These are phyloP conservation scores for Prunus salicina DNA, from an alignment of 306 rosid species.

Conservation along the genomic window DNA sequence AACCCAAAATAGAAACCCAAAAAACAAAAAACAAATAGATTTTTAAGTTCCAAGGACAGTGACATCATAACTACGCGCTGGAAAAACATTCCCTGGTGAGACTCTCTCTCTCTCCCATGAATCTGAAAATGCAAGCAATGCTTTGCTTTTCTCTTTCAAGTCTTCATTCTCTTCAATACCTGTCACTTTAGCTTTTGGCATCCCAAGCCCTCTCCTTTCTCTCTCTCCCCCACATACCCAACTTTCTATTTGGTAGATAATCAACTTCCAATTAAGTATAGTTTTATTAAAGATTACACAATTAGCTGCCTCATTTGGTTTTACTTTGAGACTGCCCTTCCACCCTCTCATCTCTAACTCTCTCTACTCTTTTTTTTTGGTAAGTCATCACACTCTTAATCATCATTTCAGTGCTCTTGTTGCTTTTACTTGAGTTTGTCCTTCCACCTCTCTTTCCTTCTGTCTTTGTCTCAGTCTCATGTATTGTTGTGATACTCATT, in stretches of 20 bases:
- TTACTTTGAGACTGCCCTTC: constrained; percentile 35
- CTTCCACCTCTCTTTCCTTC: not conserved
- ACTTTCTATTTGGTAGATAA: constrained; percentile 17
- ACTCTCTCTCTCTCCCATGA: constrained; percentile 23
- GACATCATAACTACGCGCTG: constrained; percentile 53
- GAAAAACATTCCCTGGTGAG: constrained; percentile 48
- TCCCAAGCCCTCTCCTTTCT: not conserved
- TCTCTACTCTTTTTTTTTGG: constrained; percentile 37
- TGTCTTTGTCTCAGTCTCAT: too few species aligned
- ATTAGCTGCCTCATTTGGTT: not conserved
- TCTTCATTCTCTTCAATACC: constrained; percentile 23
- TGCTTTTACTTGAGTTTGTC: constrained; percentile 33
- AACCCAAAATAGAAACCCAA: not conserved
- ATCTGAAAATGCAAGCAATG: constrained; percentile 62
- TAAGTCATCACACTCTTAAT: constrained; percentile 35
- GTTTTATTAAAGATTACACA: not conserved
- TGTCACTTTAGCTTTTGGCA: constrained; percentile 28
- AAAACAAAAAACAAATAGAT: not conserved
- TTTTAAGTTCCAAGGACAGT: constrained; percentile 25
- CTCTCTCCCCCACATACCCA: not conserved
- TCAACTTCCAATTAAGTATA: constrained; percentile 19
- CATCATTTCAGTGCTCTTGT: constrained; percentile 24
- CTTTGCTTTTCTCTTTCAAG: constrained; percentile 41
- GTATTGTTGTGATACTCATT: not conserved
- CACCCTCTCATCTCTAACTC: constrained; percentile 2